Percentiles rank a stretch among this genome's conserved stretches.
These are phyloP conservation scores for Rutstroemia sp. DNA, from an alignment of 2,329 filamentous ascomycete species.

Conservation along the genomic window DNA sequence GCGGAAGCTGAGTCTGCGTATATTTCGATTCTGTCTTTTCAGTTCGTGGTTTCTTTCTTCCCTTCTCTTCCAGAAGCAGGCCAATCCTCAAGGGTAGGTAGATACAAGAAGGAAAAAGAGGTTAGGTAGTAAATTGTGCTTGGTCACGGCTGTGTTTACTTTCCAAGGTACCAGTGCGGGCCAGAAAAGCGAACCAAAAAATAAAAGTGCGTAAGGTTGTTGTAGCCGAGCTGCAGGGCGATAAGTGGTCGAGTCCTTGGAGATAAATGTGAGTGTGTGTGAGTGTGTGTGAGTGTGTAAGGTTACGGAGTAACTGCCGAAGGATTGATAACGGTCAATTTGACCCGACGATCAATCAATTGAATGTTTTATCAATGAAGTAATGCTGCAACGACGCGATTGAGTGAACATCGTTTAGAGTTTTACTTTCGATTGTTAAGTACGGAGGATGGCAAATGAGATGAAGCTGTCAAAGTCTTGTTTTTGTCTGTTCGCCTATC, in stretches of 20 bases:
- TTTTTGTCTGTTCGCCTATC: no score
- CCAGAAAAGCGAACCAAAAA: background rate
- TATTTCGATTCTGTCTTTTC: background rate
- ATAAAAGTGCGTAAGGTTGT: background rate
- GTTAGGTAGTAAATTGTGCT: background rate
- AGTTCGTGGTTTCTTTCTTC: background rate
- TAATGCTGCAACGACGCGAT: no score
- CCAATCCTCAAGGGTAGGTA: no score
- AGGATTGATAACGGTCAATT: background rate
- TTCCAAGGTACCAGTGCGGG: background rate
- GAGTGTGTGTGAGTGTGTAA: background rate
- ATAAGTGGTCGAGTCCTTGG: conserved; percentile 9
- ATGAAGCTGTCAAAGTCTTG: no score
- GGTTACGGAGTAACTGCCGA: background rate
- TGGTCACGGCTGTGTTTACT: background rate
- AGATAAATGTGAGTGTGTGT: background rate
- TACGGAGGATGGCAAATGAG: no score
- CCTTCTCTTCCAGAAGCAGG: background rate
- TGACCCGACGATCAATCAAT: background rate
- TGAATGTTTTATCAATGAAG: background rate
- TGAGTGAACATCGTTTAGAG: no score
- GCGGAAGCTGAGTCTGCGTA: background rate
- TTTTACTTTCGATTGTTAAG: no score
- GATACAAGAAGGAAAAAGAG: background rate
- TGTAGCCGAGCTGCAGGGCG: conserved; percentile 1